phyloP scores from a whole-genome alignment of 176 grass and related monocot genomes.

The Aegilops bicornis region DNA sequence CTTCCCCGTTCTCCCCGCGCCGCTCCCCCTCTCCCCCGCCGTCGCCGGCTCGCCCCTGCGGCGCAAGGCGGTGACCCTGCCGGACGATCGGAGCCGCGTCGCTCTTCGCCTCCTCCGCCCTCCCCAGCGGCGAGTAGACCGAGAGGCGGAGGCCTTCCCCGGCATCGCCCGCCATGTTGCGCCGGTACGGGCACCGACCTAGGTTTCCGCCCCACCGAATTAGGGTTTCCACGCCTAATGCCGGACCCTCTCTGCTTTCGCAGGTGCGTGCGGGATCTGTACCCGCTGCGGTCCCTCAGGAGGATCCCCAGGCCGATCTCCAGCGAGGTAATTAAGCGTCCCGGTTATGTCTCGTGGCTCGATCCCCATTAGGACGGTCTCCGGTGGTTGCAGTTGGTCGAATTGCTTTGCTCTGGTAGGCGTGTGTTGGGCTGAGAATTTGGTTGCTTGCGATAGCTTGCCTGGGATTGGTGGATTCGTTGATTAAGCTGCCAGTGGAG shows the following conservation, averaged over 20 bases:
- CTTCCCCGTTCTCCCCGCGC: not conserved
- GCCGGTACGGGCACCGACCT: slow-evolving; percentile 20
- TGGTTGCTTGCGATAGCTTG: not conserved
- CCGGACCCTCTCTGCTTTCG: not conserved
- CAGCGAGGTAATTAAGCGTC: slow-evolving; percentile 47
- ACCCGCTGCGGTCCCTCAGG: slow-evolving; percentile 38
- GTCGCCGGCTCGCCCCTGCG: not conserved
- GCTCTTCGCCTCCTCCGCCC: not conserved
- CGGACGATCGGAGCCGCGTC: slow-evolving; percentile 8
- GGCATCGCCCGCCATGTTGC: slow-evolving; percentile 45
- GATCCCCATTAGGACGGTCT: not conserved
- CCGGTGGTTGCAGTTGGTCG: not conserved
- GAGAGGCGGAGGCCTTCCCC: slow-evolving; percentile 22
- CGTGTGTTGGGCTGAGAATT: not conserved
- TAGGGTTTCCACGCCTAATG: slow-evolving; percentile 41
- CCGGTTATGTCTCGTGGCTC: not conserved
- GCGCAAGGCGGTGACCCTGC: not conserved
- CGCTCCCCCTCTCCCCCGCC: not conserved
- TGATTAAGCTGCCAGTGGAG: slow-evolving; percentile 12
- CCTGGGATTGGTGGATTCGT: not conserved
- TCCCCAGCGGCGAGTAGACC: slow-evolving; percentile 10
- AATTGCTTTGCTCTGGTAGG: not conserved
- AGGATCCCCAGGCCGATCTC: slow-evolving; percentile 55
- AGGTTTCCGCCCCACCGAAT: not conserved
- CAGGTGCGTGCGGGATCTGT: slow-evolving; percentile 82